Evolutionary conservation across 2,329 filamentous ascomycete species (phyloP).

Genomic region (Talaromyces marneffei): DNA sequence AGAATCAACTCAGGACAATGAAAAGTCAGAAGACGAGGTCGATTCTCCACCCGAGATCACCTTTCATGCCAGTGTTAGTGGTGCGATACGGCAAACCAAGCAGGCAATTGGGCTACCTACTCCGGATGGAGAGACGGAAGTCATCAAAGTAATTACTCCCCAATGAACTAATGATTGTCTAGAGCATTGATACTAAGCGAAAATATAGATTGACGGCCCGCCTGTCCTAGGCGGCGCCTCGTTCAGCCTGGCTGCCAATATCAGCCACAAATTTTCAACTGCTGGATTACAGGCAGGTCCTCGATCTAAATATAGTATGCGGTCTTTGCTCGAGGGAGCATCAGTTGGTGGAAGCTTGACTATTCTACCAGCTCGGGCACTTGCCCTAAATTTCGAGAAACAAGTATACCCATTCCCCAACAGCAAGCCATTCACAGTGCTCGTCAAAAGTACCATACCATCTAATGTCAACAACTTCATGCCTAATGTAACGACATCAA

Average conservation of each 20-base stretch:
- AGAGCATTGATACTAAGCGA: neutral
- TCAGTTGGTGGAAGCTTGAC: slow-evolving; percentile 23
- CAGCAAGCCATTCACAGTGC: slow-evolving; percentile 28
- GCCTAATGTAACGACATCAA: slow-evolving; percentile 29
- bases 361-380: slow-evolving; percentile 27
- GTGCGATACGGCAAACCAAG: slow-evolving; percentile 23
- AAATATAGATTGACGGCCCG: slow-evolving; percentile 26
- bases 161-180: neutral
- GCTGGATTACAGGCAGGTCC: slow-evolving; percentile 25
- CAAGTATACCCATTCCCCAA: slow-evolving; percentile 25
- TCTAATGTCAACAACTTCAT: slow-evolving; percentile 24
- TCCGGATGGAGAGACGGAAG: slow-evolving; percentile 24
- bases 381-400: slow-evolving; percentile 28
- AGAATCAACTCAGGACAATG: slow-evolving; percentile 17
- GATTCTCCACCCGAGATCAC: slow-evolving; percentile 22
- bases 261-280: slow-evolving; percentile 26
- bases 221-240: slow-evolving; percentile 23
- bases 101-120: slow-evolving; percentile 22
- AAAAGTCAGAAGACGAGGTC: slow-evolving; percentile 13
- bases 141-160: slow-evolving; percentile 22
- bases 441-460: slow-evolving; percentile 25
- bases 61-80: slow-evolving; percentile 29
- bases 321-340: slow-evolving; percentile 30
- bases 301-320: slow-evolving; percentile 18
- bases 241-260: slow-evolving; percentile 29